Evolutionary conservation across 2,329 filamentous ascomycete species (phyloP), one percentile per base, ranked within the genome.

Genomic region (Taxawa tesnikishii): DNA sequence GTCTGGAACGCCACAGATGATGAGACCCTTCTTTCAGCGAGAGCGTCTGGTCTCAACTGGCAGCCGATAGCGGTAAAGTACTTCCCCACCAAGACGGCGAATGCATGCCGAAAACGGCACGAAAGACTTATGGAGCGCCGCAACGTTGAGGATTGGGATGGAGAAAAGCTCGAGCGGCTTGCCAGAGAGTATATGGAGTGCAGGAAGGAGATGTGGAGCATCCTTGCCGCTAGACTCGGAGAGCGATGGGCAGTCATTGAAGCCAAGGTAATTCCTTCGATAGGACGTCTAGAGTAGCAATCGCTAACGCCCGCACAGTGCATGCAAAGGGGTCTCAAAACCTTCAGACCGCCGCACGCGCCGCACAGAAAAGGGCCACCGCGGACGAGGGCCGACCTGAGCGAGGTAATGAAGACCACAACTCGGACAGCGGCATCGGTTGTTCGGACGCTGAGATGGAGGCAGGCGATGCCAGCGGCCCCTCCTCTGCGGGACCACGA

Each of bases 61-160:
- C 70, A 73, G 33, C 78, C 83, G 46, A 90, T 92, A 50, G 77
- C 84, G 46, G 66, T 67, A 39, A 72, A 68, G 39, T 74, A 83
- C 57, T 93, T 93, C 53, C 79, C 78, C 1, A 67, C 59, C 52
- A 93, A 93, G 63, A 68, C 68, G 9, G 59, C 79, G 37, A 90
- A 90, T 53, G 85, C 85, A 12, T 93, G 84, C 59, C 81, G 84
- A 42, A 93, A 93, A 61, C 74, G 84, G 34, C 83, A 92, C 48
- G 84, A 93, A 58, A 70, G 84, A 25, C 62, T 93, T 43, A 77
- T 88, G 67, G 80, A 88, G 58, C 74, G 78, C 43, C 50, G 65
- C 50, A 75, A 76, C 36, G 72, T 75, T 29, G 78, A 83, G 45
- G 79, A 87, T 47, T 90, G 83, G 78, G 81, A 88, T 46, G 70